phyloP scores from a whole-genome alignment of 129 eudicot species.

The Glebionis coronaria region DNA sequence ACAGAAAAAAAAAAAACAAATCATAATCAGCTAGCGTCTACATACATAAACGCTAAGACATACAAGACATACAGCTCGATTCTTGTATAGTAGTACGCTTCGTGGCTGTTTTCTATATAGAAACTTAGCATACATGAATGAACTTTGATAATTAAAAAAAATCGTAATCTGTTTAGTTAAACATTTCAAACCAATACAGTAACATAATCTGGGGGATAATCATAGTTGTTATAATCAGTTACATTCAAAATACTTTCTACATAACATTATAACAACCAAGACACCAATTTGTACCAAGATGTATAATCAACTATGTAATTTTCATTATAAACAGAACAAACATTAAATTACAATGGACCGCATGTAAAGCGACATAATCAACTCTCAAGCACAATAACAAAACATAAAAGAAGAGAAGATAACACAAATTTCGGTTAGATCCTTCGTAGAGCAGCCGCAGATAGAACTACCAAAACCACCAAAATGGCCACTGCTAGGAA shows the following conservation, averaged over 20 bases:
- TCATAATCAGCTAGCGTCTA: not conserved
- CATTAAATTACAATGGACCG: constrained; percentile 5
- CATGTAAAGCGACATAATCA: not conserved
- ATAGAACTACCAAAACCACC: constrained; percentile 55
- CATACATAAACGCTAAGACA: not conserved
- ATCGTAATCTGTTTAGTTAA: too few relatives aligned
- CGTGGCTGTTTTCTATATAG: not conserved
- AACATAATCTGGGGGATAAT: too few relatives aligned
- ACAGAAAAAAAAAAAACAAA: too few relatives aligned
- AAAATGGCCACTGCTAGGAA: constrained; percentile 58
- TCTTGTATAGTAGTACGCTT: not conserved
- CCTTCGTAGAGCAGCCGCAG: constrained; percentile 59
- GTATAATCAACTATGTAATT: not conserved
- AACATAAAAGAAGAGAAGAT: not conserved
- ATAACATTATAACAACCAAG: too few relatives aligned
- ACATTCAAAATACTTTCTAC: too few relatives aligned
- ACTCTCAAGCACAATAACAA: constrained; percentile 6
- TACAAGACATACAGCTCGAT: not conserved
- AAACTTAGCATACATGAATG: not conserved
- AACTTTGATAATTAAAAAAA: too few relatives aligned
- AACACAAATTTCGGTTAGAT: constrained; percentile 25
- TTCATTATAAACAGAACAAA: not conserved
- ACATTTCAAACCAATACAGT: too few relatives aligned
- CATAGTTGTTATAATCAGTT: too few relatives aligned
- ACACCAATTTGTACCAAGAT: too few relatives aligned